A percentile compares a stretch with the other conserved stretches of the same genome.
Evolutionary conservation across 176 grass and related monocot species (phyloP).

Genomic region (Musa beccarii): DNA sequence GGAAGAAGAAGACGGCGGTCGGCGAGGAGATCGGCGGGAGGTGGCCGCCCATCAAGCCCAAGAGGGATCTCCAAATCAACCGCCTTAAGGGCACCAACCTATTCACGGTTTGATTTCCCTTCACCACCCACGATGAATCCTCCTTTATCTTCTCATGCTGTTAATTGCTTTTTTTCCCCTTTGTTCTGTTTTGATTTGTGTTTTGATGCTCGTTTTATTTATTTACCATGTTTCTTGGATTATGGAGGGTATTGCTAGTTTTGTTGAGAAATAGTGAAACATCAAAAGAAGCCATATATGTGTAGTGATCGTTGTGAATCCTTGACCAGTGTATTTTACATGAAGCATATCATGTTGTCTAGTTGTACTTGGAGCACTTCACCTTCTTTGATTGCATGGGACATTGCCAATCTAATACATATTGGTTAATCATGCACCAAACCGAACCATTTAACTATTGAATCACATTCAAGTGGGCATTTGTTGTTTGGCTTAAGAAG

Average conservation of each 20-base stretch:
- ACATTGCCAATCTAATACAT: background rate
- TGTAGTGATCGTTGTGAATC: background rate
- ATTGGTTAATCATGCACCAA: background rate
- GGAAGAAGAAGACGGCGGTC: constrained; percentile 31
- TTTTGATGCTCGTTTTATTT: background rate
- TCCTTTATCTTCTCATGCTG: background rate
- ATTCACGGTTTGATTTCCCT: constrained; percentile 50
- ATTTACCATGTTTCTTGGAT: background rate
- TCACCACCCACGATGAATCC: background rate
- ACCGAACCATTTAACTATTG: background rate
- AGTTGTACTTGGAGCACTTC: too few species aligned
- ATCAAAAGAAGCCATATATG: background rate
- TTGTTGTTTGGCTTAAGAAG: background rate
- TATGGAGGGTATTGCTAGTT: background rate
- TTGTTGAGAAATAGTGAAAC: background rate
- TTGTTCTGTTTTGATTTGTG: background rate
- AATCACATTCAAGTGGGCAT: background rate
- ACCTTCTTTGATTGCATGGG: too few species aligned
- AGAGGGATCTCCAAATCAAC: constrained; percentile 72
- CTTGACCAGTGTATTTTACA: background rate
- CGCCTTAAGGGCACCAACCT: constrained; percentile 66
- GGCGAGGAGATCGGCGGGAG: constrained; percentile 22
- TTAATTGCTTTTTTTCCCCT: background rate
- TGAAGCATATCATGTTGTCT: background rate
- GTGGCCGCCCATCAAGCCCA: constrained; percentile 70